Evolutionary conservation across 192 early-diverging fungal genomes (phyloP).

Genomic region (Thoreauomyces humboldtii): DNA sequence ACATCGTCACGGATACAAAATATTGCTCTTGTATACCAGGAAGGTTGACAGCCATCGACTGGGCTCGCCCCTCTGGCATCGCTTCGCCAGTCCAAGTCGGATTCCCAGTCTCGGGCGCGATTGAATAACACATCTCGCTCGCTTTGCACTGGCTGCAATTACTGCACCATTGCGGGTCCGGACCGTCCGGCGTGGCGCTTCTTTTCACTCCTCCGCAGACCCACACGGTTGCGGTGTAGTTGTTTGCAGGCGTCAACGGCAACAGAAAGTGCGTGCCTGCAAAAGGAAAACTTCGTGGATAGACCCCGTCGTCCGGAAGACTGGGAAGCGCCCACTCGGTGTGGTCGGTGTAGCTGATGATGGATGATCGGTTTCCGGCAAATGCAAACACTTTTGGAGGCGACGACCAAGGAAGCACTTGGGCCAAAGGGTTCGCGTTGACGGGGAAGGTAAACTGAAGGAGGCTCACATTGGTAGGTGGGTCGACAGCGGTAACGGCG

Average conservation of each 20-base stretch:
- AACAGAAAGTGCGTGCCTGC: slow-evolving; percentile 35
- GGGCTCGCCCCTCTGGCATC: slow-evolving; percentile 20
- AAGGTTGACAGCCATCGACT: slow-evolving; percentile 21
- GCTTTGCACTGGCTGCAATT: slow-evolving; percentile 21
- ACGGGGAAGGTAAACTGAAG: slow-evolving; percentile 8
- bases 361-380: slow-evolving; percentile 14
- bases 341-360: neutral
- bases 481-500: neutral
- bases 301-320: slow-evolving; percentile 23
- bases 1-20: neutral
- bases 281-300: slow-evolving; percentile 28
- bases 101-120: slow-evolving; percentile 22
- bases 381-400: slow-evolving; percentile 22
- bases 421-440: slow-evolving; percentile 33
- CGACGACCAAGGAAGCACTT: slow-evolving; percentile 13
- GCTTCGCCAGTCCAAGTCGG: slow-evolving; percentile 22
- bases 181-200: slow-evolving; percentile 1
- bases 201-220: slow-evolving; percentile 39
- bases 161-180: slow-evolving; percentile 7
- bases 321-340: slow-evolving; percentile 1
- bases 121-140: slow-evolving; percentile 23
- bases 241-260: slow-evolving; percentile 32
- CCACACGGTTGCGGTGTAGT: slow-evolving; percentile 36
- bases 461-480: slow-evolving; percentile 8
- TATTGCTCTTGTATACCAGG: slow-evolving; percentile 7